Evolutionary conservation across 1,284 basidiomycete genomes (phyloP).

Genomic region (Coniferiporia weirii): DNA sequence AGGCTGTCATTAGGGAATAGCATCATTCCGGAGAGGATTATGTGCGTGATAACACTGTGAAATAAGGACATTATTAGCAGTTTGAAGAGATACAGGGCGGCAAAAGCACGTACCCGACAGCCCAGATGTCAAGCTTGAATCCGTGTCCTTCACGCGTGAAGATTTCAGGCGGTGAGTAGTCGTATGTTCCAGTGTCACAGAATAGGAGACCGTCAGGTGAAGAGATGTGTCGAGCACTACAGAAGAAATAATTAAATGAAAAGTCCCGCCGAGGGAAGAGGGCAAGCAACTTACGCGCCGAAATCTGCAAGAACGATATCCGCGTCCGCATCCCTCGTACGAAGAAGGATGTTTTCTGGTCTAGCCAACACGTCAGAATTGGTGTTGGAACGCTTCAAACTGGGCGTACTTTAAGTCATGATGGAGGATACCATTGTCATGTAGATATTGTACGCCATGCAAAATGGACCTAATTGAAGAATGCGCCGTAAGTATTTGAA

Average conservation of each 20-base stretch:
- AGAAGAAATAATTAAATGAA: background rate
- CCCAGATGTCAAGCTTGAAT: conserved; percentile 15
- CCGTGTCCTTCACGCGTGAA: conserved; percentile 17
- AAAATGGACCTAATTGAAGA: conserved; percentile 10
- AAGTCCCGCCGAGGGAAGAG: background rate
- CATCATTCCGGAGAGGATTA: conserved; percentile 16
- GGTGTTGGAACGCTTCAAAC: background rate
- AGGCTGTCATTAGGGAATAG: conserved; percentile 15
- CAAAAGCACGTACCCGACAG: conserved; percentile 11
- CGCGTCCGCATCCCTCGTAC: conserved; percentile 9
- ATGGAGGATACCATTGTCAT: conserved; percentile 14
- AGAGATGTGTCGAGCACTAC: conserved; percentile 11
- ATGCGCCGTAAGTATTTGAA: background rate
- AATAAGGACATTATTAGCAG: background rate
- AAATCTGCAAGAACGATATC: conserved; percentile 17
- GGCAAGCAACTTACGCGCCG: conserved; percentile 11
- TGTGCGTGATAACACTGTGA: conserved; percentile 11
- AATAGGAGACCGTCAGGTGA: conserved; percentile 9
- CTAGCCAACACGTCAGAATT: conserved; percentile 1
- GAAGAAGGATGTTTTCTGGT: conserved; percentile 16
- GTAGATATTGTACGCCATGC: conserved; percentile 16
- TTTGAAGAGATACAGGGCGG: background rate
- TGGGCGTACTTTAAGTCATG: conserved; percentile 15
- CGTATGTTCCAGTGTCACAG: conserved; percentile 17
- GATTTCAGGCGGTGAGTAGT: conserved; percentile 17